Base-by-base conservation (phyloP, 139 green algal genomes). In the Ettlia oleoabundans region DNA sequence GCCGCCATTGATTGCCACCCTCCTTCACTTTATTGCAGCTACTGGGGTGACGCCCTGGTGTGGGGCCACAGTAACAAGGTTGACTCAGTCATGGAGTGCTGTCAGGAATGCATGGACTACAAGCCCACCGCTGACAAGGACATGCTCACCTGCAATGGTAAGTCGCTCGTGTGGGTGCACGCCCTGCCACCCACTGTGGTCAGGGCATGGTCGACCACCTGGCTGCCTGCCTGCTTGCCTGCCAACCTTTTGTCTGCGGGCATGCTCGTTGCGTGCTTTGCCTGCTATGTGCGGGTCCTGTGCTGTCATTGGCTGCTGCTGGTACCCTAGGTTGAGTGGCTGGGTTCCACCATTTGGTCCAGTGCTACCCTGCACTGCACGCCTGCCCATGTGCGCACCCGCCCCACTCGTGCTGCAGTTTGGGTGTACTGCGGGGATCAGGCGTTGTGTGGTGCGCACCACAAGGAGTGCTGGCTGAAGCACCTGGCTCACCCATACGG, bases 391-490 rank as follows among this genome's bases (percentile, higher is more conserved):
- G 18, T 33, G 13, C 37, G 21, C 40, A 26, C 47, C 40, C 37
- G 30, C 30, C 33, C 19, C 30, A 2, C 41, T 61, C n/a, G 10
- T 53, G 41, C 33, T 87, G 89, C 89, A 96, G 94, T 98, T 3
- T 98, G 93, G 92, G 94, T 98, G 26, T 97, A 78, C 47, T 98
- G 94, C 62, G 94, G 89, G 0, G 86, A 94, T 62, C 58, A 87
- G 58, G 51, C 84, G 15, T 26, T 74, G 6, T 98, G 94, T 68
- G 82, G 82, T 8, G 64, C 26, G 0, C 82, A 93, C 51, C 88
- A 92, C 64, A 70, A 83, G 64, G 85, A 97, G 67, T 98, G 94
- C 80, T 98, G 94, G 94, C 87, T 98, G 1, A 98, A 98, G 86
- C 92, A 98, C 80, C 67, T 98, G 89, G 85, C 89, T 2, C 93